These are phyloP conservation scores for Podaxis carcinomalis DNA, from an alignment of 768 basidiomycete genomes.

Conservation along the genomic window DNA sequence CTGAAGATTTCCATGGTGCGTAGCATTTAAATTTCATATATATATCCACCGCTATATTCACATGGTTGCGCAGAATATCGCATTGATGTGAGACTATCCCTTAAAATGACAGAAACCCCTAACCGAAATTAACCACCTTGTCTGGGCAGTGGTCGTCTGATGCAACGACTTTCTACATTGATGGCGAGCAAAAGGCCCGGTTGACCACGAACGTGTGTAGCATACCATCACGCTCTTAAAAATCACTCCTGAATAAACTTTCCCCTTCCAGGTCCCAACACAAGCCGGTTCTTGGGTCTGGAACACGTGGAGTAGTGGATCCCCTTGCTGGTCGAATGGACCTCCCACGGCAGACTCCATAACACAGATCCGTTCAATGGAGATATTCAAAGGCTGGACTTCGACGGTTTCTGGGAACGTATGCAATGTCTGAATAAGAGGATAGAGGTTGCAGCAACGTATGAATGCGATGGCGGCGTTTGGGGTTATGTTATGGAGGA, in stretches of 20 bases:
- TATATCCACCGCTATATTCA: background rate
- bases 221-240: background rate
- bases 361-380: conserved; percentile 31
- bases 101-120: background rate
- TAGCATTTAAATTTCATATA: background rate
- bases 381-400: conserved; percentile 29
- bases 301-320: conserved; percentile 33
- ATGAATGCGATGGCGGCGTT: background rate
- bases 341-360: conserved; percentile 30
- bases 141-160: conserved; percentile 24
- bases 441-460: background rate
- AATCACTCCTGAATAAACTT: background rate
- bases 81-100: conserved; percentile 24
- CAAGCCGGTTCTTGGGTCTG: conserved; percentile 27
- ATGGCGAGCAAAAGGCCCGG: conserved; percentile 25
- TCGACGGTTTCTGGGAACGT: conserved; percentile 20
- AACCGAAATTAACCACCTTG: background rate
- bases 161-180: conserved; percentile 30
- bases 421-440: background rate
- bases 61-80: conserved; percentile 24
- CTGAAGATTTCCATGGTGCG: conserved; percentile 29
- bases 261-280: conserved; percentile 23
- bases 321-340: conserved; percentile 30
- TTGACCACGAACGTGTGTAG: conserved; percentile 26
- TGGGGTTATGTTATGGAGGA: background rate